These are phyloP conservation scores for Scenedesmus sp. DNA, from an alignment of 163 green algal genomes.

Conservation along the genomic window DNA sequence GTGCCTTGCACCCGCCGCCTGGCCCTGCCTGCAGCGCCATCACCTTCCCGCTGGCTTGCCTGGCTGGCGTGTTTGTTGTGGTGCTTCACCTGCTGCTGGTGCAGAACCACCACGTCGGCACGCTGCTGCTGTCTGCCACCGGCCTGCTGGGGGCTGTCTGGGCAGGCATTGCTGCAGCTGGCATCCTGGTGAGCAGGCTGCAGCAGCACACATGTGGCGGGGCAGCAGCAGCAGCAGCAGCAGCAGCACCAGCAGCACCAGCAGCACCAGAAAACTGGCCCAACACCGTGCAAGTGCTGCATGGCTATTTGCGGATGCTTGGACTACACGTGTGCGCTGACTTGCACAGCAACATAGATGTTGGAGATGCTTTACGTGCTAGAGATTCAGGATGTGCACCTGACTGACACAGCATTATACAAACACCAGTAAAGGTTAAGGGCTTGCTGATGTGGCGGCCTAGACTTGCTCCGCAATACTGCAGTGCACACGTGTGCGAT, in stretches of 20 bases:
- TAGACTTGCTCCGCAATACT: too few relatives aligned
- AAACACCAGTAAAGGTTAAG: too few relatives aligned
- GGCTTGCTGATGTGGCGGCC: too few relatives aligned
- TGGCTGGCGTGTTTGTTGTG: constrained; percentile 43
- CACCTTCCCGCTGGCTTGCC: constrained; percentile 41
- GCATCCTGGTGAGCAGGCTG: constrained; percentile 23
- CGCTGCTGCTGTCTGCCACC: constrained; percentile 20
- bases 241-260: background rate
- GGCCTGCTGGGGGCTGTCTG: constrained; percentile 28
- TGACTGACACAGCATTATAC: too few relatives aligned
- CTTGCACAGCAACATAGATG: too few relatives aligned
- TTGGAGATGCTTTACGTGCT: too few relatives aligned
- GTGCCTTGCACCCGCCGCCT: too few relatives aligned
- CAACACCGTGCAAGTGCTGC: too few relatives aligned
- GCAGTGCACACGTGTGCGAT: background rate
- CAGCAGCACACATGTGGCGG: background rate
- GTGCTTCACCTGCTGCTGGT: constrained; percentile 45
- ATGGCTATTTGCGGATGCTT: background rate
- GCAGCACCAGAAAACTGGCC: too few relatives aligned
- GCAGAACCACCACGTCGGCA: constrained; percentile 40
- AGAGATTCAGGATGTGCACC: too few relatives aligned
- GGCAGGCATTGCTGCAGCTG: constrained; percentile 21
- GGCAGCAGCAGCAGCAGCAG: too few relatives aligned
- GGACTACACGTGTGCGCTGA: too few relatives aligned
- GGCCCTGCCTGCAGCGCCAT: constrained; percentile 29